A percentile compares a stretch with the other conserved stretches of the same genome.
Conservation (phyloP, 2,329 filamentous ascomycete genomes). For the Trematosphaeria pertusa region DNA sequence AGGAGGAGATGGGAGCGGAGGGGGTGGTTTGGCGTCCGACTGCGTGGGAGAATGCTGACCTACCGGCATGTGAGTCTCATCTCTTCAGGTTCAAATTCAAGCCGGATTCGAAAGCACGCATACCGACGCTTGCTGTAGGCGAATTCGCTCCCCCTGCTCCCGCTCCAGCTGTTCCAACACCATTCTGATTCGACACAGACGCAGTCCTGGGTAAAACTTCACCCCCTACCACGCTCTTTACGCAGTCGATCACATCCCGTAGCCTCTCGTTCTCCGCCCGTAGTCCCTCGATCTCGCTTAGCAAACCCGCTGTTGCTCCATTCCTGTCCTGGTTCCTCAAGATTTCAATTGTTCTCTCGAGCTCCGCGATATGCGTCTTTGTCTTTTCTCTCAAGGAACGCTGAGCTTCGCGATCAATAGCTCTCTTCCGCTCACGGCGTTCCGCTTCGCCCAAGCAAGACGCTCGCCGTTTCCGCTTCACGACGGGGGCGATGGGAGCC, state of each 20-base stretch:
- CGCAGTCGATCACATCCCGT: constrained; percentile 41
- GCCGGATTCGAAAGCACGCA: constrained; percentile 18
- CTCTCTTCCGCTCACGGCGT: constrained; percentile 41
- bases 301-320: constrained; percentile 37
- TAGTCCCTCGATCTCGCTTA: constrained; percentile 40
- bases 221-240: constrained; percentile 39
- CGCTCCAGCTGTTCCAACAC: constrained; percentile 3
- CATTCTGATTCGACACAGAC: background rate
- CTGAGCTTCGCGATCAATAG: constrained; percentile 46
- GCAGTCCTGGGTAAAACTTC: constrained; percentile 25
- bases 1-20: constrained; percentile 17
- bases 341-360: constrained; percentile 46
- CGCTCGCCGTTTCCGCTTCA: constrained; percentile 43
- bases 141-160: constrained; percentile 19
- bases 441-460: constrained; percentile 46
- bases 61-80: constrained; percentile 35
- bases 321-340: constrained; percentile 41
- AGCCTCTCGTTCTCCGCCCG: constrained; percentile 44
- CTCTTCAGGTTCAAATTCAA: constrained; percentile 5
- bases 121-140: constrained; percentile 35
- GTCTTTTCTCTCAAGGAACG: constrained; percentile 46
- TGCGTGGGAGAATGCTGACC: constrained; percentile 28
- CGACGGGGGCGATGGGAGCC: constrained; percentile 30
- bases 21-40: constrained; percentile 20
- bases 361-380: constrained; percentile 46